These are phyloP conservation scores for Fusarium fujikuroi DNA, from an alignment of 2,329 filamentous ascomycete genomes.

Conservation along the genomic window DNA sequence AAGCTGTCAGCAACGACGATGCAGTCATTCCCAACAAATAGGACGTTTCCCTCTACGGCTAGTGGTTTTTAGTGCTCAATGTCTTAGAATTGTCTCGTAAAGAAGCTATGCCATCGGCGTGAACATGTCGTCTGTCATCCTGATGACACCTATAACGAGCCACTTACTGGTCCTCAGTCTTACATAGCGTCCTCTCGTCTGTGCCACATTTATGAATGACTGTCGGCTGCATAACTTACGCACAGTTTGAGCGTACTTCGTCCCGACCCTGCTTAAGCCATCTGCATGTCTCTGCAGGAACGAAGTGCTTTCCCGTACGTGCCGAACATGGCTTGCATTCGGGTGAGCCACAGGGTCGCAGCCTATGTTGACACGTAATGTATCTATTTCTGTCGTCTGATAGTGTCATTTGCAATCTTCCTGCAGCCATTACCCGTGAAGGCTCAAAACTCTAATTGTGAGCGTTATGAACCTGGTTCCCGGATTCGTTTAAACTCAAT, in stretches of 20 bases:
- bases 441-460: conserved; percentile 2
- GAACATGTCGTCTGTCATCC: neutral
- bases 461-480: neutral
- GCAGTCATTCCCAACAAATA: neutral
- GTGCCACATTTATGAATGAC: neutral
- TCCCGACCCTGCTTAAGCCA: neutral
- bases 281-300: neutral
- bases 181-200: neutral
- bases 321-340: neutral
- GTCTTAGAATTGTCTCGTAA: rapidly evolving
- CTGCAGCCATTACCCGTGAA: neutral
- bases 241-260: neutral
- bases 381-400: neutral
- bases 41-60: rapidly evolving
- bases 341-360: neutral
- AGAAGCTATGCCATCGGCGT: neutral
- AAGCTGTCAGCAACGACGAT: neutral
- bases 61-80: neutral
- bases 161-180: neutral
- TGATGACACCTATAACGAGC: neutral
- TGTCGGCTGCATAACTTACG: neutral
- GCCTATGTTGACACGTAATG: neutral
- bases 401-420: conserved; percentile 1
- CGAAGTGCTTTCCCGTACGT: neutral
- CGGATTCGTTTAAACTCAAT: neutral